A percentile compares a stretch with the other conserved stretches of the same genome.
These are phyloP conservation scores for Cladorrhinum sp. DNA, from an alignment of 2,329 filamentous ascomycete species.

Conservation along the genomic window DNA sequence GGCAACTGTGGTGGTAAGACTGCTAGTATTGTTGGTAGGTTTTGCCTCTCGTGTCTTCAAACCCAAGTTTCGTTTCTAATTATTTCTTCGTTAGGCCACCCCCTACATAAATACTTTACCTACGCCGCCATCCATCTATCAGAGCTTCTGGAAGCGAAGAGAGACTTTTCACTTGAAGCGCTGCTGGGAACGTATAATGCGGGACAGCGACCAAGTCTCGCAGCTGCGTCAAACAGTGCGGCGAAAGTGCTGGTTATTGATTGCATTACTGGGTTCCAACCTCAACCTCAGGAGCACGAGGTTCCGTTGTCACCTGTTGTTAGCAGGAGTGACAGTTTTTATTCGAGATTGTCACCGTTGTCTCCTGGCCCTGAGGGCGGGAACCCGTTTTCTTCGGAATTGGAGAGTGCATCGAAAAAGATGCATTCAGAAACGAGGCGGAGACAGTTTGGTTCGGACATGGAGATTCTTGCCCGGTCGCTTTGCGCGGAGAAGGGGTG, in stretches of 20 bases:
- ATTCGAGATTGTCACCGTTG: constrained; percentile 9
- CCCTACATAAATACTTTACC: constrained; percentile 60
- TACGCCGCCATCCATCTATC: constrained; percentile 59
- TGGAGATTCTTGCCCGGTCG: constrained; percentile 69
- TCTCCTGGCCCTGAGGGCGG: constrained; percentile 27
- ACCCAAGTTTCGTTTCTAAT: background rate
- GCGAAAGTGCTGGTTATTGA: constrained; percentile 58
- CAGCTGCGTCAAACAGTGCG: constrained; percentile 30
- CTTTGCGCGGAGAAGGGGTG: constrained; percentile 71
- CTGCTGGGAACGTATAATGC: constrained; percentile 39
- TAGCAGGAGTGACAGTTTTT: constrained; percentile 33
- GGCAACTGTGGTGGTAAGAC: constrained; percentile 35
- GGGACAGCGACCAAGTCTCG: constrained; percentile 34
- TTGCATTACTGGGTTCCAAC: constrained; percentile 55
- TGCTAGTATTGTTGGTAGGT: constrained; percentile 43
- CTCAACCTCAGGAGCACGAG: constrained; percentile 41
- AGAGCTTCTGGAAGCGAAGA: constrained; percentile 48
- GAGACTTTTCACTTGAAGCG: constrained; percentile 45
- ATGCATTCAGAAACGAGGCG: constrained; percentile 57
- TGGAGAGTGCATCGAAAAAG: constrained; percentile 43
- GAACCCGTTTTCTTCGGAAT: constrained; percentile 1
- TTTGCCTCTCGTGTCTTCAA: background rate
- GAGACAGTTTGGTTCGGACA: constrained; percentile 59
- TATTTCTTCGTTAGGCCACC: constrained; percentile 47
- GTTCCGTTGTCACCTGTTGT: constrained; percentile 49